These are phyloP conservation scores for Gaertneriomyces semiglobifer DNA, from an alignment of 192 early-diverging fungal species.

Conservation along the genomic window DNA sequence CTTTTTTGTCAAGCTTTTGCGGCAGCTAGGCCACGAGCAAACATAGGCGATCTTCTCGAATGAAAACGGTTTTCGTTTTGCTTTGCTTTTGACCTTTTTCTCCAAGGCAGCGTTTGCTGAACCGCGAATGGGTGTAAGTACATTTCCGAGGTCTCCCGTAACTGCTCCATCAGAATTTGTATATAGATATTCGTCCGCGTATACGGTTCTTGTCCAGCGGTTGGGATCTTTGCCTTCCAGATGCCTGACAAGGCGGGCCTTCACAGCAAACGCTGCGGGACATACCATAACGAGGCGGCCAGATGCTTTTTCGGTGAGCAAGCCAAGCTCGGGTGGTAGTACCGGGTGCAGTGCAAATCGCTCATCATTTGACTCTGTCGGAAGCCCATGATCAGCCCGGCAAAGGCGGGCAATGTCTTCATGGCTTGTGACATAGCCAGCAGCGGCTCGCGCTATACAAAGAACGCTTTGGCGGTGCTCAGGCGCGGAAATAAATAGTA, in stretches of 20 bases:
- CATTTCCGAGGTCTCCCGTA: slow-evolving; percentile 11
- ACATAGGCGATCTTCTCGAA: slow-evolving; percentile 22
- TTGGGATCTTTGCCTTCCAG: slow-evolving; percentile 20
- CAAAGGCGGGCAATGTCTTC: background rate
- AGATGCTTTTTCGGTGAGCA: slow-evolving; percentile 5
- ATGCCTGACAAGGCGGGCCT: slow-evolving; percentile 12
- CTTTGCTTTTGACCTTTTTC: background rate
- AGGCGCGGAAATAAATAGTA: background rate
- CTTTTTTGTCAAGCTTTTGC: slow-evolving; percentile 3
- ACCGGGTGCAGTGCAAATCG: slow-evolving; percentile 4
- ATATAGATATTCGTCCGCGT: slow-evolving; percentile 10
- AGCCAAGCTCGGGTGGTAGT: slow-evolving; percentile 15
- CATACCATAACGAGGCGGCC: slow-evolving; percentile 17
- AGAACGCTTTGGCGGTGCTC: background rate
- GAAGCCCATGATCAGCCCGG: no score
- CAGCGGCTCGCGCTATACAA: slow-evolving; percentile 24
- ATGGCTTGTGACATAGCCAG: slow-evolving; percentile 9
- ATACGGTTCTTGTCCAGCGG: background rate
- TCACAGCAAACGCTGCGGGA: slow-evolving; percentile 30
- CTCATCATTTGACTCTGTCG: no score
- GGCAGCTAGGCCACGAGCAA: slow-evolving; percentile 25
- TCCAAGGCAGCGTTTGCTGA: background rate
- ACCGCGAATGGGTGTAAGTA: background rate
- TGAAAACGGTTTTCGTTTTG: slow-evolving; percentile 23
- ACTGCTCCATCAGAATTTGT: slow-evolving; percentile 5